phyloP scores from a whole-genome alignment of 164 flowering plant species.

The Magnolia officinalis region DNA sequence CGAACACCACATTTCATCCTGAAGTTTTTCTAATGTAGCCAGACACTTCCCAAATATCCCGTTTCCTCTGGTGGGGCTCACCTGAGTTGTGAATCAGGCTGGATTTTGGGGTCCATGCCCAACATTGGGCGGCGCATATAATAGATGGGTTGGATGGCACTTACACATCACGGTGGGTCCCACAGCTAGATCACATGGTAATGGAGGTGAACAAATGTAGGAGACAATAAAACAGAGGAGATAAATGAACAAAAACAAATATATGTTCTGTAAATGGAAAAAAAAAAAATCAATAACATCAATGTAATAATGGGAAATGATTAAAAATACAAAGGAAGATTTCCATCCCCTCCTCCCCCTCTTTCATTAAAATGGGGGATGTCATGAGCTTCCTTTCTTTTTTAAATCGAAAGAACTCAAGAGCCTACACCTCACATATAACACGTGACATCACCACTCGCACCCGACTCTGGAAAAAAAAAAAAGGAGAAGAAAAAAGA shows the following conservation, averaged over 20 bases:
- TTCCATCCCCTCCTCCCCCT: background rate
- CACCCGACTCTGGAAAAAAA: background rate
- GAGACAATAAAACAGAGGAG: background rate
- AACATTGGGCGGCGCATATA: too few species aligned
- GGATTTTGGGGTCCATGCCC: too few species aligned
- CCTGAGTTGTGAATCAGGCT: too few species aligned
- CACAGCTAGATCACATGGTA: background rate
- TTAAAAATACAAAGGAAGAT: background rate
- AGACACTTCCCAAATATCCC: too few species aligned
- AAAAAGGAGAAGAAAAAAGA: background rate
- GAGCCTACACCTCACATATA: background rate
- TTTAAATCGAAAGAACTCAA: background rate
- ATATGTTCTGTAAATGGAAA: background rate
- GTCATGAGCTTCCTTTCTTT: background rate
- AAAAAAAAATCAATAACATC: slow-evolving; percentile 3
- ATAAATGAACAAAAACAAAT: background rate
- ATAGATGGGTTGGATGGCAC: too few species aligned
- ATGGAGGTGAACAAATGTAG: background rate
- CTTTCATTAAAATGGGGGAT: background rate
- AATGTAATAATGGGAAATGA: background rate
- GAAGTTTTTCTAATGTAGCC: too few species aligned
- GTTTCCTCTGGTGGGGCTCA: too few species aligned
- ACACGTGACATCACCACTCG: background rate
- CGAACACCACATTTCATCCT: too few species aligned
- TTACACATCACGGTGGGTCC: too few species aligned